Conservation (phyloP, 2,329 filamentous ascomycete genomes). For the Neocatenulostroma microsporum region DNA sequence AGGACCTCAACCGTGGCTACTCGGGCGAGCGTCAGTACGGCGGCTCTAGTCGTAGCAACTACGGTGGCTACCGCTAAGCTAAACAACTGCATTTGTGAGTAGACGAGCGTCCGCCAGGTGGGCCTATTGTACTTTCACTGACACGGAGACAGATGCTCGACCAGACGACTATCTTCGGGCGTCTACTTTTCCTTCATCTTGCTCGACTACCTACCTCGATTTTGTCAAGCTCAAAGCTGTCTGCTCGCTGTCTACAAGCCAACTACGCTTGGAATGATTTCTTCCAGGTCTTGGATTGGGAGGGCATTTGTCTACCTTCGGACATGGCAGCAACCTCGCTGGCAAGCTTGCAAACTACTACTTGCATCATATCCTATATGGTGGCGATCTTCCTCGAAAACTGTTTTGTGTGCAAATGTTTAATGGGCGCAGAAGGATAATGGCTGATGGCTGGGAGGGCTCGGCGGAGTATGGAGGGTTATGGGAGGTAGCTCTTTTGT, state of each 20-base stretch:
- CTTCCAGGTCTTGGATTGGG: conserved; percentile 7
- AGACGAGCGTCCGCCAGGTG: no score
- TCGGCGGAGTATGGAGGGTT: no score
- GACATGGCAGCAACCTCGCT: conserved; percentile 8
- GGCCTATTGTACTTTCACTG: background rate
- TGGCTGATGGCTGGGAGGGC: no score
- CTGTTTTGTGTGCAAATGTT: conserved; percentile 5
- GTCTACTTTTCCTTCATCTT: conserved; percentile 1
- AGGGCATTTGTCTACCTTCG: conserved; percentile 7
- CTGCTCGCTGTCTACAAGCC: conserved; percentile 8
- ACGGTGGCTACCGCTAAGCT: conserved; percentile 19
- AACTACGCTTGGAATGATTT: conserved; percentile 7
- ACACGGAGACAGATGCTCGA: background rate
- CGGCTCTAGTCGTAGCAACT: conserved; percentile 15
- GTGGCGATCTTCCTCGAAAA: conserved; percentile 9
- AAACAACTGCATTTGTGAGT: no score
- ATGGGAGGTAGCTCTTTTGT: no score
- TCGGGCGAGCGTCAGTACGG: conserved; percentile 13
- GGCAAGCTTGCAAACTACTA: conserved; percentile 6
- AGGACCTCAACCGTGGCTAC: conserved; percentile 13
- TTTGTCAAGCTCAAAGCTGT: background rate
- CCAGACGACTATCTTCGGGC: background rate
- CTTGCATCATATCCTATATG: conserved; percentile 8
- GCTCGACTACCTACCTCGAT: conserved; percentile 1
- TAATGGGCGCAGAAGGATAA: conserved; percentile 3